A percentile compares a stretch with the other conserved stretches of the same genome.
Conservation (phyloP, 2,329 filamentous ascomycete species). For the Ambrosiella xylebori region DNA sequence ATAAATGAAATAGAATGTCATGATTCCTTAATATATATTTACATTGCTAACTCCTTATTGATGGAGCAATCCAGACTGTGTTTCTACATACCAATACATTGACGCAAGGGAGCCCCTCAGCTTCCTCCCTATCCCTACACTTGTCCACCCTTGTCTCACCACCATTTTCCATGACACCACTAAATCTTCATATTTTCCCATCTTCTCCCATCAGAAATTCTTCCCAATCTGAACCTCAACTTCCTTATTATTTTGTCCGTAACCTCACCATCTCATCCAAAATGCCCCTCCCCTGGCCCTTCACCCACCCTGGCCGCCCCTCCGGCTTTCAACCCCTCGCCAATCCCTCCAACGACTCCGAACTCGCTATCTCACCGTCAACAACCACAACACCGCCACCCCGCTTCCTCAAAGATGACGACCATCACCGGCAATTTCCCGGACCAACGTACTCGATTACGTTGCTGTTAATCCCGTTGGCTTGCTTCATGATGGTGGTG, state of each 20-base stretch:
- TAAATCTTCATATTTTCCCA: background rate
- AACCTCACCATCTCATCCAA: background rate
- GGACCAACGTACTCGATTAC: slow-evolving; percentile 8
- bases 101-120: background rate
- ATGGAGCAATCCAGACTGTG: no score
- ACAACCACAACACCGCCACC: no score
- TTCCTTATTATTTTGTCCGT: background rate
- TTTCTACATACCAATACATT: background rate
- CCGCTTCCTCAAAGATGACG: slow-evolving; percentile 13
- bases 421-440: background rate
- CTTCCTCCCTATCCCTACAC: background rate
- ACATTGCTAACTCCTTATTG: no score
- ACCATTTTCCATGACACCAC: background rate
- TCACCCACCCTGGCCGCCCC: background rate
- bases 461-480: slow-evolving; percentile 5
- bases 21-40: no score
- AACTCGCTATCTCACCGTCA: slow-evolving; percentile 7
- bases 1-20: no score
- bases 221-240: background rate
- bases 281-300: slow-evolving; percentile 1
- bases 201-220: background rate
- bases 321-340: slow-evolving; percentile 12
- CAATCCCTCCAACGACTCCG: slow-evolving; percentile 2
- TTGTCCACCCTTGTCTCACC: background rate
- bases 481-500: slow-evolving; percentile 13